These are phyloP conservation scores for Areca catechu DNA, from an alignment of 176 grass and related monocot species.

Conservation along the genomic window DNA sequence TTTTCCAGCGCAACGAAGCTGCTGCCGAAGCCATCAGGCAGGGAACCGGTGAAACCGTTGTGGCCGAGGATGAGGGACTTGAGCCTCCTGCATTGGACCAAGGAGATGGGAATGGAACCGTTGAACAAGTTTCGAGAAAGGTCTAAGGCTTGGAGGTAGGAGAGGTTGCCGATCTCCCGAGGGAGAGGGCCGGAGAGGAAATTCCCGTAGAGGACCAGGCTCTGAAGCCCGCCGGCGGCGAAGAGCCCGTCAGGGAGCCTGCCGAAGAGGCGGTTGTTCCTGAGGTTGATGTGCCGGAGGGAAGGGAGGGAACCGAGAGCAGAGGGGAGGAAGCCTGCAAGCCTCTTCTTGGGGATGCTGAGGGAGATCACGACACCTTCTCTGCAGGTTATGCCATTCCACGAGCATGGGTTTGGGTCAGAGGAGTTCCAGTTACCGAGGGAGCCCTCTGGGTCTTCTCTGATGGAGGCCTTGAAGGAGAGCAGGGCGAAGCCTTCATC, in stretches of 20 bases:
- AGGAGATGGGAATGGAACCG: constrained; percentile 46
- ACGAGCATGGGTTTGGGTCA: background rate
- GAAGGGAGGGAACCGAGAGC: constrained; percentile 13
- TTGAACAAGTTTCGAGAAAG: constrained; percentile 64
- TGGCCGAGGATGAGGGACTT: constrained; percentile 48
- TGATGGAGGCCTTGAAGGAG: background rate
- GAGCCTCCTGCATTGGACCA: constrained; percentile 60
- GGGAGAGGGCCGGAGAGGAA: constrained; percentile 49
- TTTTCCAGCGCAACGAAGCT: constrained; percentile 40
- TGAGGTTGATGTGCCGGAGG: constrained; percentile 14
- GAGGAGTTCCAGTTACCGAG: constrained; percentile 8
- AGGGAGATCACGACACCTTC: constrained; percentile 5
- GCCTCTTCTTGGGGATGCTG: constrained; percentile 15
- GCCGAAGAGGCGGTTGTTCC: constrained; percentile 14
- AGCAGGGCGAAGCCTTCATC: constrained; percentile 5
- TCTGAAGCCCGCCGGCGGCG: constrained; percentile 25
- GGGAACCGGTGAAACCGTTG: constrained; percentile 47
- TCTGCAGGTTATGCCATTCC: constrained; percentile 14
- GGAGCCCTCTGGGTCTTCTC: constrained; percentile 1
- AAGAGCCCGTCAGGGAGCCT: background rate
- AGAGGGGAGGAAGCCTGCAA: constrained; percentile 9
- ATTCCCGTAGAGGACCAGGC: constrained; percentile 78
- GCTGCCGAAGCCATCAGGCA: constrained; percentile 40
- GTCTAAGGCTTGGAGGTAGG: constrained; percentile 76
- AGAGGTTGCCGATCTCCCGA: constrained; percentile 45